phyloP scores from a whole-genome alignment of 2,329 filamentous ascomycete species.

The Coniochaeta ligniaria region DNA sequence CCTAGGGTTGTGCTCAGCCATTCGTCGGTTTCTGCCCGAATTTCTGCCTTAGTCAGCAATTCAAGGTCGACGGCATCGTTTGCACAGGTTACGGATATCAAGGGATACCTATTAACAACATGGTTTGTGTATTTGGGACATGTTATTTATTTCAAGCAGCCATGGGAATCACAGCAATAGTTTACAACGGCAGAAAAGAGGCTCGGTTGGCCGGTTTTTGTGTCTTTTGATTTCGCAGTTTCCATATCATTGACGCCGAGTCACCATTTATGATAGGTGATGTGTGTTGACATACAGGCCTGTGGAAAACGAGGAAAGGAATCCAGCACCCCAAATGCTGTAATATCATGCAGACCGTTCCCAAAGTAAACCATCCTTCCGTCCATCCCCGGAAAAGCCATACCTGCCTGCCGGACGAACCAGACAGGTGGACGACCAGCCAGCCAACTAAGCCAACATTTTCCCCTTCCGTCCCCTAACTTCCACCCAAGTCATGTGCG shows the following conservation, averaged over 20 bases:
- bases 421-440: neutral
- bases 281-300: constrained; percentile 52
- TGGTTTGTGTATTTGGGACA: neutral
- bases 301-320: constrained; percentile 50
- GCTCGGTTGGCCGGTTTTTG: constrained; percentile 19
- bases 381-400: constrained; percentile 14
- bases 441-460: constrained; percentile 15
- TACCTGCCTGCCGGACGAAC: constrained; percentile 5
- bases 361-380: constrained; percentile 23
- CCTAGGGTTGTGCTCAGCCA: neutral
- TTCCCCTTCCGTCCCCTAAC: constrained; percentile 6
- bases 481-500: constrained; percentile 3
- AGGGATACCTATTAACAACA: too few species aligned
- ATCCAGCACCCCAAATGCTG: constrained; percentile 50
- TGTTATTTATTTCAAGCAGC: neutral
- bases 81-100: neutral
- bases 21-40: neutral
- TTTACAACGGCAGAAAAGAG: constrained; percentile 6
- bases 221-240: constrained; percentile 46
- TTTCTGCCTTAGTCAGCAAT: neutral
- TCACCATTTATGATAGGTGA: constrained; percentile 39
- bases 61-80: neutral
- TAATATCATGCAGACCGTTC: constrained; percentile 38
- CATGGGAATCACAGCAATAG: too few species aligned
- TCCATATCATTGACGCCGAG: constrained; percentile 59